These are phyloP conservation scores for Annona cherimola DNA, from an alignment of 164 flowering plant species.

Conservation along the genomic window DNA sequence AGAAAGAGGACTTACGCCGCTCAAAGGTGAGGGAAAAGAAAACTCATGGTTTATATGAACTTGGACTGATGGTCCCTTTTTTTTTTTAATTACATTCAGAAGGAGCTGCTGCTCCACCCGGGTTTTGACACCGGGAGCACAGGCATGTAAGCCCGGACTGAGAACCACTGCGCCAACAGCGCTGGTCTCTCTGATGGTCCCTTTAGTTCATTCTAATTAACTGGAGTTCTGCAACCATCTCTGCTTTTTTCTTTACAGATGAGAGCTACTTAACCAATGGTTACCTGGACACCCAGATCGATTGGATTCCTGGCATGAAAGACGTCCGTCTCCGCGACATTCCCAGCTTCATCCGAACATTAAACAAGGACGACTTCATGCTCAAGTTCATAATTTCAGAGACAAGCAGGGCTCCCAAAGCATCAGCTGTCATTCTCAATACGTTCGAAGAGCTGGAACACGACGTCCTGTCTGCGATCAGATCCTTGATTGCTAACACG, in stretches of 20 bases:
- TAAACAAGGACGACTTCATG: slow-evolving; percentile 4
- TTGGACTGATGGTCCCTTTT: no score
- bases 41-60: background rate
- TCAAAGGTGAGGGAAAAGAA: slow-evolving; percentile 27
- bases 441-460: slow-evolving; percentile 16
- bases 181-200: no score
- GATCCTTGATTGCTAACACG: background rate
- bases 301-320: slow-evolving; percentile 15
- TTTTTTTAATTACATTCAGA: no score
- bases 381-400: slow-evolving; percentile 5
- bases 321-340: slow-evolving; percentile 5
- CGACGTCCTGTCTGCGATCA: slow-evolving; percentile 11
- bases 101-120: no score
- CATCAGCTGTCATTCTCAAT: slow-evolving; percentile 28
- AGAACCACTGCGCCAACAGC: no score
- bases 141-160: no score
- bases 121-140: no score
- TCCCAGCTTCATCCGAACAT: slow-evolving; percentile 11
- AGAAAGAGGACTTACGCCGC: slow-evolving; percentile 22
- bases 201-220: no score
- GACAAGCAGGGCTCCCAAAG: slow-evolving; percentile 13
- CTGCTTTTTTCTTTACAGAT: slow-evolving; percentile 3
- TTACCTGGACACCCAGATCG: slow-evolving; percentile 10
- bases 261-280: slow-evolving; percentile 14
- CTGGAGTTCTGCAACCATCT: background rate